Conservation (phyloP, 495 filamentous ascomycete species). For the Aspergillus sclerotioniger region DNA sequence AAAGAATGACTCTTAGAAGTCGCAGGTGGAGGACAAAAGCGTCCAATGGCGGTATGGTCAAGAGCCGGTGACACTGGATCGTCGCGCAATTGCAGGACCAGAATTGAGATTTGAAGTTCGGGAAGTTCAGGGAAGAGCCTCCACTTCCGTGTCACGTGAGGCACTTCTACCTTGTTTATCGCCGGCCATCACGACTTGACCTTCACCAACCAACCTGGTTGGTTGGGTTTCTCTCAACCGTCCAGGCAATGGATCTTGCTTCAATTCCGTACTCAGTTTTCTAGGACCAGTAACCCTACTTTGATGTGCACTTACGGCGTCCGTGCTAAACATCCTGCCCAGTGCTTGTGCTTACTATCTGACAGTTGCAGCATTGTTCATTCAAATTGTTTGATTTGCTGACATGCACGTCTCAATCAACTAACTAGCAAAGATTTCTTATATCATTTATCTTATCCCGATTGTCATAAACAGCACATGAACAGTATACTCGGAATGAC, state of each 20-base stretch:
- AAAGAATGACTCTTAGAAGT: constrained; percentile 29
- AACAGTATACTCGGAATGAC: too few species aligned
- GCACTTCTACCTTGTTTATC: constrained; percentile 1
- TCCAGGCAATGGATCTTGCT: background rate
- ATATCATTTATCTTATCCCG: too few species aligned
- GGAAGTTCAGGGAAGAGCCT: constrained; percentile 44
- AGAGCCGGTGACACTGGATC: constrained; percentile 27
- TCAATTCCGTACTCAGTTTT: too few species aligned
- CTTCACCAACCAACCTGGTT: background rate
- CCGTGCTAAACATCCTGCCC: too few species aligned
- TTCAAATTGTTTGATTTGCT: too few species aligned
- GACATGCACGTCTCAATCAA: too few species aligned
- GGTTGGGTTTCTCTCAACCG: background rate
- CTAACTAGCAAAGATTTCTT: too few species aligned
- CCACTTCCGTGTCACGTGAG: constrained; percentile 25
- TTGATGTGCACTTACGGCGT: too few species aligned
- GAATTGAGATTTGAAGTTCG: constrained; percentile 46
- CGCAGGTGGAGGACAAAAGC: constrained; percentile 32
- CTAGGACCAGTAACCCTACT: too few species aligned
- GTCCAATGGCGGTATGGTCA: constrained; percentile 44
- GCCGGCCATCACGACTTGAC: background rate
- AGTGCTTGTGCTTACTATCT: too few species aligned
- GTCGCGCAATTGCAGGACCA: constrained; percentile 42
- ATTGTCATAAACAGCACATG: too few species aligned
- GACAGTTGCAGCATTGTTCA: too few species aligned